A percentile compares a stretch with the other conserved stretches of the same genome.
Evolutionary conservation across 2,329 filamentous ascomycete species (phyloP).

Genomic region (Xylaria hypoxylon): DNA sequence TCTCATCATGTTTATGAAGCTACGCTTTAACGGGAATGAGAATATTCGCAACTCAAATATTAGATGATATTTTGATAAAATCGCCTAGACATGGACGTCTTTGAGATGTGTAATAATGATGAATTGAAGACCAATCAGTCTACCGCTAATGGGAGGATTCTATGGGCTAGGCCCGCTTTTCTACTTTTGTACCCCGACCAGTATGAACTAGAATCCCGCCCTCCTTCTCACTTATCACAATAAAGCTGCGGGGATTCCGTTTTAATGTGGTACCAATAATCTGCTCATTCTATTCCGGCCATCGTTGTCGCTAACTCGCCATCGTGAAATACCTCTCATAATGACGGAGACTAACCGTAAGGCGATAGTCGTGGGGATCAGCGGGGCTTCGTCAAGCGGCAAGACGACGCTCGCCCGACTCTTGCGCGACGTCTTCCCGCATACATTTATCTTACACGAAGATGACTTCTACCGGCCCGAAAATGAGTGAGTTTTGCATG

Average conservation of each 20-base stretch:
- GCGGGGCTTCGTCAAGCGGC: conserved; percentile 90
- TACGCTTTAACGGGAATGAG: background rate
- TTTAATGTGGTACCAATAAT: background rate
- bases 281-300: background rate
- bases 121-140: background rate
- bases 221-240: conserved; percentile 11
- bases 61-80: background rate
- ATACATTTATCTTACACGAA: conserved; percentile 86
- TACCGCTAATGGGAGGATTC: conserved; percentile 9
- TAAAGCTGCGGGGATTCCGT: background rate
- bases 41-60: background rate
- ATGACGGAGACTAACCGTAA: conserved; percentile 51
- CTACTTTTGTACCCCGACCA: conserved; percentile 20
- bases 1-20: background rate
- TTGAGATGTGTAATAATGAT: background rate
- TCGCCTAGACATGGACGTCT: background rate
- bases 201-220: conserved; percentile 10
- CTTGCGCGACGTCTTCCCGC: conserved; percentile 82
- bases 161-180: conserved; percentile 30
- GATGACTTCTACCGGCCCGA: conserved; percentile 96
- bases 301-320: background rate
- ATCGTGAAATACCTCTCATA: background rate
- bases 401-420: conserved; percentile 94
- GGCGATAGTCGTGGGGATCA: conserved; percentile 80
- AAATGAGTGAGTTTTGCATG: conserved; percentile 64